Percentiles rank a stretch among this genome's conserved stretches.
These are phyloP conservation scores for Diversispora epigaea DNA, from an alignment of 192 early-diverging fungal genomes.

Conservation along the genomic window DNA sequence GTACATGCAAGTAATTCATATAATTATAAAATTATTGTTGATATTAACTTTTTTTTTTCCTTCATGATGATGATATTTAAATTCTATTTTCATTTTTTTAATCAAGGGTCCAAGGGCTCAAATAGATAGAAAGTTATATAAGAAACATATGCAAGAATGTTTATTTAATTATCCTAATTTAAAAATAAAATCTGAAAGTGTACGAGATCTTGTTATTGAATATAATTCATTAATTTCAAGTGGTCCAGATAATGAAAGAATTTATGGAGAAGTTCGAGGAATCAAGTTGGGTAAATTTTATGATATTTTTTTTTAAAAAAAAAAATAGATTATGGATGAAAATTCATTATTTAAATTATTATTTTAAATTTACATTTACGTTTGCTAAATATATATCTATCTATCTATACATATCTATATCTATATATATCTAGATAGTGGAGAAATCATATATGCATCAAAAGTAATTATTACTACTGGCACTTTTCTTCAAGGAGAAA, in stretches of 20 bases:
- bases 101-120: constrained; percentile 73
- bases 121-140: constrained; percentile 78
- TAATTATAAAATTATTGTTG: background rate
- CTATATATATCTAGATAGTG: constrained; percentile 44
- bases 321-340: too few species aligned
- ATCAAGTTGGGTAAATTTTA: constrained; percentile 57
- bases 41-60: background rate
- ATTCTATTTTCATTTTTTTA: constrained; percentile 1
- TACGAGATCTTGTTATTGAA: constrained; percentile 69
- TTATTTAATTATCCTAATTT: constrained; percentile 68
- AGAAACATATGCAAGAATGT: constrained; percentile 66
- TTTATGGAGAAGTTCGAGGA: constrained; percentile 53
- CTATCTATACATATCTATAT: constrained; percentile 26
- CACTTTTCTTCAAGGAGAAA: constrained; percentile 80
- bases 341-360: too few species aligned
- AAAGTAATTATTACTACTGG: constrained; percentile 80
- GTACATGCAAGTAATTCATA: constrained; percentile 55
- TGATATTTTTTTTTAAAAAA: background rate
- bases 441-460: constrained; percentile 64
- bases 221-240: constrained; percentile 38
- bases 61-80: background rate
- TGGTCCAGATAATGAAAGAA: constrained; percentile 7
- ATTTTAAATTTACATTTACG: too few species aligned
- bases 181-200: constrained; percentile 64
- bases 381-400: background rate